Base-by-base conservation (phyloP, 2,329 filamentous ascomycete genomes). In the Phyllachora maydis region DNA sequence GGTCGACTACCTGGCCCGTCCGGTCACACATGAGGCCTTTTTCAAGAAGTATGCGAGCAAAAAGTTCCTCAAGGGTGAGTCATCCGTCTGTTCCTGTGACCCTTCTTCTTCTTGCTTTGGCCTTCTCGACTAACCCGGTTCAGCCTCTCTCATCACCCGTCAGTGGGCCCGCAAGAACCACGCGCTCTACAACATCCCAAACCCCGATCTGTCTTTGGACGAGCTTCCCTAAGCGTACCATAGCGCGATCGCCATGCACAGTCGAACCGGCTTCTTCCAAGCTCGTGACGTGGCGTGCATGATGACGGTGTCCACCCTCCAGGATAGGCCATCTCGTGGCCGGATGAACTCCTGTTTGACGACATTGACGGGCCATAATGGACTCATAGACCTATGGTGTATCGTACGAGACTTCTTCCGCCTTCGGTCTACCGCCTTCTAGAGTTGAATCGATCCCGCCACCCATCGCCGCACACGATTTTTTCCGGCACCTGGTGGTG, bases 21-120 rank as follows among this genome's bases (percentile, higher is more conserved):
- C 85, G 14, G 77, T 93, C 25, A 66, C 73, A 20, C 88, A 98
- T 42, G 85, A 95, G 46, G 90, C 88, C 18, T 93, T 98, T 61
- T 95, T 93, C 64, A 92, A 91, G 66, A 98, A 98, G 53, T 98
- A 98, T 47, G 88, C 88, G 27, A 91, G 81, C 66, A 98, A 95
- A 62, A 93, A 92, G 54, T 98, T 95, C 54, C 56, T 95, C 39
- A 98, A 98, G 59, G 83, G 85, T 92, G 69, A 53, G 63, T 38
- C 4, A 4, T 8, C 11, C 14, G 7, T 13, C 4, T 8, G 14
- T 14, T 14, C 7, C 3, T 24, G 14, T 24, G 30, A 24, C 37
- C 44, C 28, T 43, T 43, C 29, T 26, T 34, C 25, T 19, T 11
- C 8, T n/a, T n/a, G n/a, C n/a, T n/a, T n/a, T n/a, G n/a, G n/a